Evolutionary conservation across 352 stramenopile genomes (phyloP), one percentile per base, ranked within the genome.

Genomic region (Sclerospora graminicola): DNA sequence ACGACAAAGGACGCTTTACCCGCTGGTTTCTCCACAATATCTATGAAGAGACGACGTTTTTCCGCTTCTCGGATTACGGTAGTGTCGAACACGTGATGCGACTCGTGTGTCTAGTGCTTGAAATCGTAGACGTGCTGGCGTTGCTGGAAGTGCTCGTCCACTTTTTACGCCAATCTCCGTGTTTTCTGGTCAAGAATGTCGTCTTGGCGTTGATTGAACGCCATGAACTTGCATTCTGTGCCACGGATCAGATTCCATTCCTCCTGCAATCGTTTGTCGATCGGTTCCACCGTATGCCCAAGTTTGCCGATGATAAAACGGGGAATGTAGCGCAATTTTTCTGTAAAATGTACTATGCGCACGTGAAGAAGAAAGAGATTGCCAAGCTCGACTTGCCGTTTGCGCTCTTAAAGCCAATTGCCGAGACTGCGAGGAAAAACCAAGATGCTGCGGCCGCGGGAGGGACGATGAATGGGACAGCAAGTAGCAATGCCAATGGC

Each of bases 1-100:
- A 93, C 41, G 81, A 93, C 53, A 93, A 90, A 57, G 77, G 77
- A 13, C 70, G 81, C 6, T 89, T 89, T 31, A 74, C 81, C 2
- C 48, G 69, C 13, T 93, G 81, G 81, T 89, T 93, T 27, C 38
- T 90, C 7, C 65, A 73, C 32, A 84, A 90, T 21, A 78, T 93
- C 37, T 93, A 93, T 54, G 71, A 87, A 43, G 73, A 89, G 38
- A 23, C 54, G 2, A 76, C 63, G 0, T 93, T 93, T 47, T 93
- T 93, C 37, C 63, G 72, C 0, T 85, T 90, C 36, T 89, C 77
- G 5, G 78, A 90, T 51, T 82, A 85, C 35, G 76, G 70, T 5
- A 86, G 71, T 35, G 77, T 93, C 20, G 81, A 93, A 35, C 79
- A 90, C 30, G 63, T 89, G 31, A 75, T 93, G 23, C 76, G 79